Conservation (phyloP, 257 asterid species). For the Cinchona pubescens region DNA sequence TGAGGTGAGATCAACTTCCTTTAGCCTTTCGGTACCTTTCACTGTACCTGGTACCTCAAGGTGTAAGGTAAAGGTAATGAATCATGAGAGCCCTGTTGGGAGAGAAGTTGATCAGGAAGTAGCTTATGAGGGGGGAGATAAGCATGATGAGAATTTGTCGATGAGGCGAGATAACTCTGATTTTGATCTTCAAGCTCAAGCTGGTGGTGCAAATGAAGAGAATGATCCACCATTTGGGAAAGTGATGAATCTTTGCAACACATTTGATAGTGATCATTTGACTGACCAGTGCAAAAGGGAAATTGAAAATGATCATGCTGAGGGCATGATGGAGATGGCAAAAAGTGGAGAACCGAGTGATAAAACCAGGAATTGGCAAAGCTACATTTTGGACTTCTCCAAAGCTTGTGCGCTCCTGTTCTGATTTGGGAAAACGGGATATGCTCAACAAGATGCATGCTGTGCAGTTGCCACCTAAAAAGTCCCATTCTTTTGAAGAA, state of each 20-base stretch:
- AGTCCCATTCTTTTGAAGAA: constrained; percentile 54
- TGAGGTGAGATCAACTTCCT: constrained; percentile 42
- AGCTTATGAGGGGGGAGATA: constrained; percentile 60
- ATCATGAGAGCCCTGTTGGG: constrained; percentile 50
- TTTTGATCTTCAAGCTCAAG: constrained; percentile 37
- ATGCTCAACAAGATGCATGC: constrained; percentile 28
- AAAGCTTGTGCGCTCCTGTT: constrained; percentile 57
- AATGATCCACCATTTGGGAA: constrained; percentile 18
- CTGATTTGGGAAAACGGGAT: constrained; percentile 46
- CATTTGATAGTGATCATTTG: constrained; percentile 19
- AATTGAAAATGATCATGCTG: constrained; percentile 23
- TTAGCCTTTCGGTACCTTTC: constrained; percentile 46
- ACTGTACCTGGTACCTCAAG: constrained; percentile 30
- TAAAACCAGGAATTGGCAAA: constrained; percentile 53
- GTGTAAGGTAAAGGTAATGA: constrained; percentile 48
- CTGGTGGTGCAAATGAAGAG: constrained; percentile 26
- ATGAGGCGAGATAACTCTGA: constrained; percentile 44
- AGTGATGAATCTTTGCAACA: constrained; percentile 16
- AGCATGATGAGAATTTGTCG: constrained; percentile 42
- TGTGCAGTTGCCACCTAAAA: constrained; percentile 25
- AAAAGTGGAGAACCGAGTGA: constrained; percentile 59
- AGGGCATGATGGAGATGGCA: constrained; percentile 24
- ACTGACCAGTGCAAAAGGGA: constrained; percentile 18
- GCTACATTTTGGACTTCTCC: constrained; percentile 47
- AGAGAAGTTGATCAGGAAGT: constrained; percentile 41